Percentiles rank a stretch among this genome's conserved stretches.
phyloP scores from a whole-genome alignment of 202 grass and related monocot genomes.

The Bolboschoenoplectus hybrid region DNA sequence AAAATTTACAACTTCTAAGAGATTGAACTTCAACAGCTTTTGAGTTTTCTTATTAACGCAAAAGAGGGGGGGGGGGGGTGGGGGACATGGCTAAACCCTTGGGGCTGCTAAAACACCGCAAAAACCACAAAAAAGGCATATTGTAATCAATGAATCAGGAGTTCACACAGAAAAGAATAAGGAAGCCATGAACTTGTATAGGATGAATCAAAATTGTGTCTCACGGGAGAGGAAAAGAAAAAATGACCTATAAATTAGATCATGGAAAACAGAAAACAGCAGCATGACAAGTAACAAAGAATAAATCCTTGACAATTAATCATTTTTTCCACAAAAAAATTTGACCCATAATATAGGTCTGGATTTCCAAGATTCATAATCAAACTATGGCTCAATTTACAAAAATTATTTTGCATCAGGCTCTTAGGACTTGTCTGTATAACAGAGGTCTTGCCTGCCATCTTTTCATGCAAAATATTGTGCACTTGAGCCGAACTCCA shows the following conservation, averaged over 20 bases:
- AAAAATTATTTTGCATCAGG: slow-evolving; percentile 51
- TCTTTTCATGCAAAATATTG: slow-evolving; percentile 52
- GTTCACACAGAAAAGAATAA: background rate
- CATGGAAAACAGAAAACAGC: slow-evolving; percentile 9
- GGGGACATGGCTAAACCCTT: background rate
- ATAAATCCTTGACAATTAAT: slow-evolving; percentile 20
- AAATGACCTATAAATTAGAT: slow-evolving; percentile 9
- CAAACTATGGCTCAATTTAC: slow-evolving; percentile 41
- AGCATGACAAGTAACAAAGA: slow-evolving; percentile 12
- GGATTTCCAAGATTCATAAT: slow-evolving; percentile 28
- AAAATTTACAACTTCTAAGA: background rate
- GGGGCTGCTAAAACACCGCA: background rate
- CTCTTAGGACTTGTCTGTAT: slow-evolving; percentile 40
- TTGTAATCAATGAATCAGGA: background rate
- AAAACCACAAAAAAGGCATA: background rate
- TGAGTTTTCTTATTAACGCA: background rate
- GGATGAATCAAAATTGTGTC: slow-evolving; percentile 12
- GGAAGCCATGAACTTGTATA: background rate
- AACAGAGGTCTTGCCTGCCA: slow-evolving; percentile 43
- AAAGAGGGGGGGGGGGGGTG: background rate
- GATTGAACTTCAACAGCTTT: background rate
- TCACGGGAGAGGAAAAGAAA: background rate
- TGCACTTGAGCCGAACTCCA: slow-evolving; percentile 43
- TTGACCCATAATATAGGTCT: slow-evolving; percentile 39
- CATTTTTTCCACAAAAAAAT: slow-evolving; percentile 43